Conservation (phyloP, 1,284 basidiomycete species). For the Puccinia hordei region DNA sequence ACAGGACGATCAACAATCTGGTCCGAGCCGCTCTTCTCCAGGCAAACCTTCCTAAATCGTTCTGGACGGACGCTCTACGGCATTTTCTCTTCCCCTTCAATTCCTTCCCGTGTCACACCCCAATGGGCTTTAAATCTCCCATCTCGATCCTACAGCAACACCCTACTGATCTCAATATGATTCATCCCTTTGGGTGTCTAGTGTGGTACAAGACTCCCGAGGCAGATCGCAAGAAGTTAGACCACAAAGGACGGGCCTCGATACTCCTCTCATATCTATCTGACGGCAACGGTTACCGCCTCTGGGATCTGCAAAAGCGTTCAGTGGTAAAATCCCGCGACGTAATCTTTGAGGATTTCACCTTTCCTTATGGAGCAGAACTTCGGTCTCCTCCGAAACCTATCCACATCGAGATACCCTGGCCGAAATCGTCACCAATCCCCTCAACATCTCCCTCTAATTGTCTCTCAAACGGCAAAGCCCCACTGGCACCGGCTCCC, state of each 20-base stretch:
- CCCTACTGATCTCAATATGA: not conserved
- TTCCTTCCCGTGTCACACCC: conserved; percentile 20
- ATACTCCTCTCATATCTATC: too few relatives aligned
- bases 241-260: not conserved
- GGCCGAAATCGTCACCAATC: too few relatives aligned
- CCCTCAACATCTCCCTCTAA: too few relatives aligned
- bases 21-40: too few relatives aligned
- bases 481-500: not conserved
- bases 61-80: conserved; percentile 52
- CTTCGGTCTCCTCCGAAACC: not conserved
- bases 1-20: conserved; percentile 24
- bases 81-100: not conserved
- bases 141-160: not conserved
- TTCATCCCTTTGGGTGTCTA: conserved; percentile 25
- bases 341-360: not conserved
- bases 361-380: conserved; percentile 13
- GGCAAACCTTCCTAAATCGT: too few relatives aligned
- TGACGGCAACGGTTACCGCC: not conserved
- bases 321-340: conserved; percentile 9
- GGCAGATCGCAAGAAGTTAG: not conserved
- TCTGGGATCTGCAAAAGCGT: not conserved
- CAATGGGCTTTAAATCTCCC: not conserved
- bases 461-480: too few relatives aligned
- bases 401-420: not conserved
- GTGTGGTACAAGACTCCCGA: conserved; percentile 28